Conservation (phyloP, 352 stramenopile species). For the Thraustotheca clavata region DNA sequence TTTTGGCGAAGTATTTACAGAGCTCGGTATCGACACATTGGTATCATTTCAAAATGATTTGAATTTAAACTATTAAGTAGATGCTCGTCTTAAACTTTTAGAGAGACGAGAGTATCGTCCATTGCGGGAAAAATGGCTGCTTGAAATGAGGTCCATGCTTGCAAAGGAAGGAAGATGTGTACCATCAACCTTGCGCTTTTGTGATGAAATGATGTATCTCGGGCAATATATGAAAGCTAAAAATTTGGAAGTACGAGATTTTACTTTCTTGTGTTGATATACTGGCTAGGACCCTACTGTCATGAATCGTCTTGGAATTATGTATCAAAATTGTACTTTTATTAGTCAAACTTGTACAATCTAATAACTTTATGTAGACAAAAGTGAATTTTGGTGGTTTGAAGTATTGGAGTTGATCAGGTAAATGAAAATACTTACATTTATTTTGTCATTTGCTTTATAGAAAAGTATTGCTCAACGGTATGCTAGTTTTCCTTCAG, state of each 20-base stretch:
- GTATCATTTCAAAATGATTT: not conserved
- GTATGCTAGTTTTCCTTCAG: constrained; percentile 63
- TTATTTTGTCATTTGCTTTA: constrained; percentile 23
- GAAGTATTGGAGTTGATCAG: constrained; percentile 57
- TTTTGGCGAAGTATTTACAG: constrained; percentile 59
- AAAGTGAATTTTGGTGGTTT: constrained; percentile 62
- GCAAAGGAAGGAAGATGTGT: constrained; percentile 39
- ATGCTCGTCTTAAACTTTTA: constrained; percentile 37
- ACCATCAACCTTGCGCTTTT: constrained; percentile 38
- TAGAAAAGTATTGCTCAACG: constrained; percentile 65
- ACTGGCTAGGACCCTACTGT: constrained; percentile 50
- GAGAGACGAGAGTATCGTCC: constrained; percentile 28
- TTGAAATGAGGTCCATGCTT: constrained; percentile 42
- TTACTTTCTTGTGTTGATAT: not conserved
- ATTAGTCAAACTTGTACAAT: not conserved
- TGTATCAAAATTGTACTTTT: constrained; percentile 61
- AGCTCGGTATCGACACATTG: constrained; percentile 36
- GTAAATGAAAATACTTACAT: too few species aligned
- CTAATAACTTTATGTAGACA: constrained; percentile 30
- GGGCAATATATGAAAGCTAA: constrained; percentile 67
- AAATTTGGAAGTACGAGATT: constrained; percentile 39
- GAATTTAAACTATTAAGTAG: constrained; percentile 26
- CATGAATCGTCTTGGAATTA: constrained; percentile 54
- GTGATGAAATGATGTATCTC: constrained; percentile 51
- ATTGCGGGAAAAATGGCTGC: constrained; percentile 52